These are phyloP conservation scores for Lathyrus oleraceus DNA, from an alignment of 306 rosid species.

Conservation along the genomic window DNA sequence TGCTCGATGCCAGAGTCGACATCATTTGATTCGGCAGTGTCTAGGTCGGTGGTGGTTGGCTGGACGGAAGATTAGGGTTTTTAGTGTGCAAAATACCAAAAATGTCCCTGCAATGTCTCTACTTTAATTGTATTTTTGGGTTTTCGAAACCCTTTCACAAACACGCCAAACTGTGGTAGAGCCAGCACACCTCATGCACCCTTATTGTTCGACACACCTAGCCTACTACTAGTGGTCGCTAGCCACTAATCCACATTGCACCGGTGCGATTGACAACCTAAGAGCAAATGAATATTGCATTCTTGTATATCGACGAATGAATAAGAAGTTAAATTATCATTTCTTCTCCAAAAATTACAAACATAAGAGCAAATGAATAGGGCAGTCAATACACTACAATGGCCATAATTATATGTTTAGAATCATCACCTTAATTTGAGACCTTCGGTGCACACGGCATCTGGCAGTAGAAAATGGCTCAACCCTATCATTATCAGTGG, in stretches of 20 bases:
- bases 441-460: constrained; percentile 62
- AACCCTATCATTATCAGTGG: constrained; percentile 52
- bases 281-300: neutral
- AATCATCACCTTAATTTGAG: constrained; percentile 59
- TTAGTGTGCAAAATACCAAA: neutral
- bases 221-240: neutral
- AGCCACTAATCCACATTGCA: neutral
- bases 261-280: neutral
- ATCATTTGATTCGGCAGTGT: neutral
- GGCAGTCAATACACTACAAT: neutral
- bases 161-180: neutral
- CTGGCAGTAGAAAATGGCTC: constrained; percentile 81
- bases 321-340: constrained; percentile 7
- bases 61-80: neutral
- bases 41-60: neutral
- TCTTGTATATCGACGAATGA: neutral
- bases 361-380: neutral
- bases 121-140: neutral
- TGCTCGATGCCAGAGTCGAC: neutral
- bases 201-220: neutral
- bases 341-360: constrained; percentile 6
- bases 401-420: constrained; percentile 2
- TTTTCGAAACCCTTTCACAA: neutral
- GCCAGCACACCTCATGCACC: neutral
- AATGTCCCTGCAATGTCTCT: neutral